These are phyloP conservation scores for Aspergillus sclerotialis DNA, from an alignment of 2,329 filamentous ascomycete species.

Conservation along the genomic window DNA sequence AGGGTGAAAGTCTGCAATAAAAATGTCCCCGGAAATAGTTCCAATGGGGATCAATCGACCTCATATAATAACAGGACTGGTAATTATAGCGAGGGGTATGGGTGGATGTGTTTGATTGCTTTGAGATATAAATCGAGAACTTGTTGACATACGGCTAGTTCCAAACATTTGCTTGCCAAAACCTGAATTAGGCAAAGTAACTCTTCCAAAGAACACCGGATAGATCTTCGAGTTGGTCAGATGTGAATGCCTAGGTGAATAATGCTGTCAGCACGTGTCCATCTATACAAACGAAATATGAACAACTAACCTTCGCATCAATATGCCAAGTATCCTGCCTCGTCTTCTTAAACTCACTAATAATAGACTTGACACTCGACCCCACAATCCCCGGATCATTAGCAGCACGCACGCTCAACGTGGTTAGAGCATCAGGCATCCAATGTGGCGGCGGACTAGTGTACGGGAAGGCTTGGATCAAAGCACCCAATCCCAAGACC, in stretches of 20 bases:
- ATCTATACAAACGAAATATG: background rate
- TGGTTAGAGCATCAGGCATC: slow-evolving; percentile 89
- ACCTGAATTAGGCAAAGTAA: slow-evolving; percentile 96
- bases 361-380: slow-evolving; percentile 86
- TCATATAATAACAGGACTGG: too few species aligned
- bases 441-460: slow-evolving; percentile 83
- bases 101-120: too few species aligned
- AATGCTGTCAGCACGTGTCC: slow-evolving; percentile 6
- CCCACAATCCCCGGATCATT: slow-evolving; percentile 87
- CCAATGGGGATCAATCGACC: too few species aligned
- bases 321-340: slow-evolving; percentile 97
- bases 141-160: too few species aligned
- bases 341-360: slow-evolving; percentile 99
- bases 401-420: slow-evolving; percentile 75
- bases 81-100: too few species aligned
- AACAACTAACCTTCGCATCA: slow-evolving; percentile 77
- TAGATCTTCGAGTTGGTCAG: slow-evolving; percentile 88
- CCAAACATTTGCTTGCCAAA: too few species aligned
- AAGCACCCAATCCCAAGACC: slow-evolving; percentile 79
- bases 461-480: slow-evolving; percentile 95
- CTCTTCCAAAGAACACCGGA: slow-evolving; percentile 99
- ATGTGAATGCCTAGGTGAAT: slow-evolving; percentile 68
- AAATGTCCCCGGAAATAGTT: too few species aligned
- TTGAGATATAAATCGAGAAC: too few species aligned
- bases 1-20: too few species aligned